Base-by-base conservation (phyloP, 495 filamentous ascomycete genomes). In the Penicillium pancosmium region DNA sequence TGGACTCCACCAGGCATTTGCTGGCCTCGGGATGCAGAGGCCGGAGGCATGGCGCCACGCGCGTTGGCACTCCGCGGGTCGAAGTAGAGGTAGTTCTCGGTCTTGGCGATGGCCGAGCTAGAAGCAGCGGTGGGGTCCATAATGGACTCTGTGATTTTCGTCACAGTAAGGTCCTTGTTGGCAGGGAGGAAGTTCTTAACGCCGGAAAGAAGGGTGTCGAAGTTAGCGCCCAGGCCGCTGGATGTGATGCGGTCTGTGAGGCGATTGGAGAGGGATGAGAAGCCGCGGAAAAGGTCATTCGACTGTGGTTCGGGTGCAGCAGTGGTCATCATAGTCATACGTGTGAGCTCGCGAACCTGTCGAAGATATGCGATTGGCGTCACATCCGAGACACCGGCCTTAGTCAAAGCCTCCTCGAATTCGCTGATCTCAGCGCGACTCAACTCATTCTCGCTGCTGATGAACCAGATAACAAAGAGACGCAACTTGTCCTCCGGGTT, bases 241-340 rank as follows among this genome's bases (percentile, higher is more conserved):
- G 95, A 93, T 63, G 94, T 93, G 68, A 98, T 88, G 23, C 92
- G 89, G 71, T 97, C 93, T 15, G 94, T 97, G 18, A 99, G 84
- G 19, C 92, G 86, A 49, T 87, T 93, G 25, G 93, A 95, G 62
- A 98, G 90, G 55, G 87, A 88, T 35, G 85, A 90, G 75, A 98
- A 97, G 11, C 92, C 91, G 34, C 88, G 85, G 80, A 98, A 96
- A 21, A 99, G 80, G 43, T 86, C 83, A 2, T 88, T 84, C 5
- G 90, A 87, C 53, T 86, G 82, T 61, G 82, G 82, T 34, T 86
- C 73, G 15, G 84, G 83, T 57, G 90, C 84, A 4, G 93, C 87
- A 7, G 93, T 93, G 5, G 93, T 91, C 80, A 99, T 91, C 88
- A 98, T 97, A 16, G 95, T 97, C 94, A 98, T 98, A 38, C 93